Percentiles rank a stretch among this genome's conserved stretches.
Conservation (phyloP, 331 rosid genomes). For the Telfairia occidentalis region DNA sequence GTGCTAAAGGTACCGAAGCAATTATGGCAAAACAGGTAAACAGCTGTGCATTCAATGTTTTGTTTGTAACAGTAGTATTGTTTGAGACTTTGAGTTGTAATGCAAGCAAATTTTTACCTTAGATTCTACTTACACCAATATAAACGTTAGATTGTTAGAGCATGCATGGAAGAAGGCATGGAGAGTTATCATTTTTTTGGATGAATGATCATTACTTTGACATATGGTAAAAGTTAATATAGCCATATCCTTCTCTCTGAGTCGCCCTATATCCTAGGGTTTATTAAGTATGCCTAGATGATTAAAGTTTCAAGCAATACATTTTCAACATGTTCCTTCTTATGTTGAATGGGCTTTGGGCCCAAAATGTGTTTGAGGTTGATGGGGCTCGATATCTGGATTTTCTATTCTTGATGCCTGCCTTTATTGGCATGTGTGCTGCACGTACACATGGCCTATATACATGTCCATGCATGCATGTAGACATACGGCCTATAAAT, state of each 20-base stretch:
- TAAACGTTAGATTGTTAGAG: background rate
- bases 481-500: too few relatives aligned
- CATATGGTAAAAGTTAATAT: background rate
- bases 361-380: background rate
- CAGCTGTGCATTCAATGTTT: background rate
- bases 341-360: background rate
- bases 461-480: background rate
- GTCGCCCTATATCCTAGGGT: background rate
- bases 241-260: background rate
- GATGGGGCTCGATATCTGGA: background rate
- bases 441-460: background rate
- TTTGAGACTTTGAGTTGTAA: background rate
- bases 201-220: background rate
- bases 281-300: background rate
- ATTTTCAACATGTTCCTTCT: background rate
- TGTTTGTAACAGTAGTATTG: background rate
- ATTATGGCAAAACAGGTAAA: conserved; percentile 45
- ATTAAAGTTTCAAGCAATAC: background rate
- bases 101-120: background rate
- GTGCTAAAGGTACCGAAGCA: conserved; percentile 29
- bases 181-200: background rate
- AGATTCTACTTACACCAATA: background rate
- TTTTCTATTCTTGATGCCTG: background rate
- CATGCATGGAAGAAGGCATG: background rate
- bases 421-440: background rate